Evolutionary conservation across 1,284 basidiomycete genomes (phyloP).

Genomic region (Sanghuangporus baumii): DNA sequence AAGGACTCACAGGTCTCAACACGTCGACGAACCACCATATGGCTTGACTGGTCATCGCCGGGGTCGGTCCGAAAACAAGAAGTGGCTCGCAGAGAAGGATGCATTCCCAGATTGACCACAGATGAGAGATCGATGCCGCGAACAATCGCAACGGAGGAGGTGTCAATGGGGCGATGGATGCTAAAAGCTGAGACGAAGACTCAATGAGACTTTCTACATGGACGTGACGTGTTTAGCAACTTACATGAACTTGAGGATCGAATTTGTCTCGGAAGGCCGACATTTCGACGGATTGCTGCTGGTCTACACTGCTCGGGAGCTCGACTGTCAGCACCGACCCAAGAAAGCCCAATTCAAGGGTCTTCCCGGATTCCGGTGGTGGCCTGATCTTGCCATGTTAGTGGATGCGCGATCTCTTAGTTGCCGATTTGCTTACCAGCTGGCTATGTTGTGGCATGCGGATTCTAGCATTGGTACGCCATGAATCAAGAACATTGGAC

Average conservation of each 20-base stretch:
- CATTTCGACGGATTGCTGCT: conserved; percentile 63
- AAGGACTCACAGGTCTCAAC: conserved; percentile 65
- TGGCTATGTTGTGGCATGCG: conserved; percentile 80
- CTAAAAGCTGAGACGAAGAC: conserved; percentile 56
- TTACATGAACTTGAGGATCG: conserved; percentile 41
- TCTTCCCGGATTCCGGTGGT: conserved; percentile 55
- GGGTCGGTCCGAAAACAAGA: conserved; percentile 79
- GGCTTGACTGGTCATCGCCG: conserved; percentile 75
- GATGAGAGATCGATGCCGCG: conserved; percentile 66
- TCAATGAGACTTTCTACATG: conserved; percentile 3
- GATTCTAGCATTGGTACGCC: conserved; percentile 79
- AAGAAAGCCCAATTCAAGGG: conserved; percentile 74
- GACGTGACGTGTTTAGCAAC: conserved; percentile 17
- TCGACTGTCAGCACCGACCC: conserved; percentile 70
- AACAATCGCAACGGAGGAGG: conserved; percentile 72
- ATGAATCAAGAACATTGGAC: conserved; percentile 71
- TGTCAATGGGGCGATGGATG: conserved; percentile 63
- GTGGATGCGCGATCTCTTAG: conserved; percentile 9
- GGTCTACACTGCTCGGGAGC: conserved; percentile 64
- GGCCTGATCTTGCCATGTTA: conserved; percentile 55
- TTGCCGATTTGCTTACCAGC: conserved; percentile 56
- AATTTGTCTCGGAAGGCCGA: conserved; percentile 43
- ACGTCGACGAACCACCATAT: conserved; percentile 91
- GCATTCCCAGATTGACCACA: conserved; percentile 96
- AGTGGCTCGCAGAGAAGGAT: conserved; percentile 85